Evolutionary conservation across 495 filamentous ascomycete genomes (phyloP).

Genomic region (Daldinia vernicosa): DNA sequence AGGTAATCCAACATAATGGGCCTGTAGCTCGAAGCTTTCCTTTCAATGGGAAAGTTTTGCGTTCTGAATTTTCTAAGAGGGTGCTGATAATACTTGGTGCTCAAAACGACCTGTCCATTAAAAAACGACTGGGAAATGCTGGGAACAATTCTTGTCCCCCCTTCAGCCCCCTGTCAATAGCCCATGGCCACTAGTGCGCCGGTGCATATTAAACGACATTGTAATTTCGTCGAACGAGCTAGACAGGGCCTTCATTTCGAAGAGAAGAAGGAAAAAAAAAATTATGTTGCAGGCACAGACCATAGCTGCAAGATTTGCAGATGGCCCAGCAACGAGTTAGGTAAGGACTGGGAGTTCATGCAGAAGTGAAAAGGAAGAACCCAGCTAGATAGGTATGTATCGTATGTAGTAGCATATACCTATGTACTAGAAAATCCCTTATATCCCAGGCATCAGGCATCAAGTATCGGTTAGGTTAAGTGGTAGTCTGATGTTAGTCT

Average conservation of each 20-base stretch:
- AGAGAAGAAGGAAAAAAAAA: conserved; percentile 31
- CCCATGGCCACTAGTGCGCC: conserved; percentile 37
- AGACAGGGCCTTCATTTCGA: conserved; percentile 42
- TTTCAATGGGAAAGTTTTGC: conserved; percentile 31
- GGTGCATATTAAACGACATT: conserved; percentile 46
- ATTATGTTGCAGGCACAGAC: conserved; percentile 37
- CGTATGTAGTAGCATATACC: conserved; percentile 3
- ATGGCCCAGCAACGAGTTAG: conserved; percentile 41
- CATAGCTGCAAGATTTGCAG: conserved; percentile 42
- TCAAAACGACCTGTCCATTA: conserved; percentile 23
- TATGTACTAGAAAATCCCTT: not conserved
- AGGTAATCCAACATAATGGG: not conserved
- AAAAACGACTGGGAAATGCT: conserved; percentile 18
- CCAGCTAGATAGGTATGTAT: conserved; percentile 8
- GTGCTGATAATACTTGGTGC: conserved; percentile 8
- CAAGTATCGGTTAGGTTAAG: not conserved
- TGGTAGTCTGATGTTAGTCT: not conserved
- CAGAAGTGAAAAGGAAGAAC: conserved; percentile 23
- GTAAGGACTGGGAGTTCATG: conserved; percentile 40
- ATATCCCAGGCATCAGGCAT: not conserved
- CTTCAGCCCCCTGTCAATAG: conserved; percentile 32
- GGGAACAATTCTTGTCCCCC: conserved; percentile 22
- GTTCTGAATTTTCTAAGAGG: conserved; percentile 14
- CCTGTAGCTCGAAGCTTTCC: conserved; percentile 19
- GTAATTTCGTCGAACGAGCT: conserved; percentile 45